phyloP scores from a whole-genome alignment of 495 filamentous ascomycete genomes.

The Daldinia childiae region DNA sequence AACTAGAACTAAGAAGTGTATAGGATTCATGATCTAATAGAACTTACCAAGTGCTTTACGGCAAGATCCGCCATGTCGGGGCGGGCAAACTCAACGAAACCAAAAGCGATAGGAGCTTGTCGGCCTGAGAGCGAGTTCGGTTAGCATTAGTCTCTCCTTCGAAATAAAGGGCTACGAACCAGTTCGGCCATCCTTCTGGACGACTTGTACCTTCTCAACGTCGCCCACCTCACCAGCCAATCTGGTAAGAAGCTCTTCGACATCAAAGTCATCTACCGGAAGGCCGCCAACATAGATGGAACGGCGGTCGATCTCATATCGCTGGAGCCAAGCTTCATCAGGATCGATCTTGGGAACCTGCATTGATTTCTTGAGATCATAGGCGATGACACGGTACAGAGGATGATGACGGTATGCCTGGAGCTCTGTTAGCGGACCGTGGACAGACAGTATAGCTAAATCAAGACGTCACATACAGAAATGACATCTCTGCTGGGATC shows the following conservation, averaged over 20 bases:
- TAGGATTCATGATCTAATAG: constrained; percentile 7
- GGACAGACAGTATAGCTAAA: neutral
- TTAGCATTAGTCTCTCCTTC: neutral
- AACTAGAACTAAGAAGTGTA: neutral
- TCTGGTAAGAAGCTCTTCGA: constrained; percentile 50
- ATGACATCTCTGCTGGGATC: constrained; percentile 52
- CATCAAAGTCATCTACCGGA: constrained; percentile 46
- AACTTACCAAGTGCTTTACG: constrained; percentile 44
- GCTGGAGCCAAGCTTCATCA: constrained; percentile 48
- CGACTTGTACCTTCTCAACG: constrained; percentile 54
- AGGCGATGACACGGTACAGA: constrained; percentile 45
- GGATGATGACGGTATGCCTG: constrained; percentile 45
- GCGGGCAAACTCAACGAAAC: constrained; percentile 61
- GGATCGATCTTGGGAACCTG: constrained; percentile 30
- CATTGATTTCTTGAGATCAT: constrained; percentile 47
- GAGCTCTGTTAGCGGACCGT: constrained; percentile 20
- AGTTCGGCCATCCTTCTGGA: constrained; percentile 48
- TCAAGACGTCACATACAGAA: constrained; percentile 45
- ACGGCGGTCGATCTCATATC: constrained; percentile 58
- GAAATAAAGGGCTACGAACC: constrained; percentile 43
- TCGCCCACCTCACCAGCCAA: constrained; percentile 54
- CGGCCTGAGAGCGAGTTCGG: constrained; percentile 27
- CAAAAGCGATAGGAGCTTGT: constrained; percentile 54
- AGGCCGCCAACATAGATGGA: constrained; percentile 64
- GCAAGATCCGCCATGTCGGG: constrained; percentile 52